These are phyloP conservation scores for Tricholoma matsutake DNA, from an alignment of 768 basidiomycete species.

Conservation along the genomic window DNA sequence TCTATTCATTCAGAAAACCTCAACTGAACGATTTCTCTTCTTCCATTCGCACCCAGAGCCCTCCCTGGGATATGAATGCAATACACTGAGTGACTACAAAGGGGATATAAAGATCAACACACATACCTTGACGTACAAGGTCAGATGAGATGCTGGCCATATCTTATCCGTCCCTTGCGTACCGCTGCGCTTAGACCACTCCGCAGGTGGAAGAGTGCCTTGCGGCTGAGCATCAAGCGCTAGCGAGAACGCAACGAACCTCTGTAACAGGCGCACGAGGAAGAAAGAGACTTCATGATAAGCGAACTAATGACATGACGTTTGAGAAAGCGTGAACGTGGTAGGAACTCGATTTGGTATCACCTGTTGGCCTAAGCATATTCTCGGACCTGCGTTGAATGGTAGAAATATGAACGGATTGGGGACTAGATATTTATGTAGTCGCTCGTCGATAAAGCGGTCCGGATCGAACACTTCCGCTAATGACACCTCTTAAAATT, in stretches of 20 bases:
- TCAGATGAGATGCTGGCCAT: conserved; percentile 47
- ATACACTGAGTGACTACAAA: no score
- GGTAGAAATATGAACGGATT: conserved; percentile 59
- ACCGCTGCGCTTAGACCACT: conserved; percentile 39
- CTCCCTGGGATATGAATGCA: conserved; percentile 20
- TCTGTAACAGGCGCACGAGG: conserved; percentile 50
- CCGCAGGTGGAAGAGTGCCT: conserved; percentile 38
- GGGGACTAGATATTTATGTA: conserved; percentile 51
- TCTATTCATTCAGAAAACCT: no score
- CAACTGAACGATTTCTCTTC: conserved; percentile 17
- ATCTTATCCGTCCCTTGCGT: conserved; percentile 45
- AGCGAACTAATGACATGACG: conserved; percentile 30
- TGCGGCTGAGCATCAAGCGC: conserved; percentile 42
- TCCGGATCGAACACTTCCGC: no score
- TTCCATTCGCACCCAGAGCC: conserved; percentile 35
- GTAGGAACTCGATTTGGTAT: not conserved
- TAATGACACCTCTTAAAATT: conserved; percentile 15
- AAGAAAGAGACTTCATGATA: conserved; percentile 59
- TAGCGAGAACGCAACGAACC: conserved; percentile 40
- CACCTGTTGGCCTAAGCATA: no score
- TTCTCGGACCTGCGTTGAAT: no score
- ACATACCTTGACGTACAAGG: conserved; percentile 47
- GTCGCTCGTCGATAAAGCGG: conserved; percentile 62
- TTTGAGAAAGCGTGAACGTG: conserved; percentile 10
- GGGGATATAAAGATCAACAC: no score